Base-by-base conservation (phyloP, 164 flowering plant genomes). In the Dillenia suffruticosa region DNA sequence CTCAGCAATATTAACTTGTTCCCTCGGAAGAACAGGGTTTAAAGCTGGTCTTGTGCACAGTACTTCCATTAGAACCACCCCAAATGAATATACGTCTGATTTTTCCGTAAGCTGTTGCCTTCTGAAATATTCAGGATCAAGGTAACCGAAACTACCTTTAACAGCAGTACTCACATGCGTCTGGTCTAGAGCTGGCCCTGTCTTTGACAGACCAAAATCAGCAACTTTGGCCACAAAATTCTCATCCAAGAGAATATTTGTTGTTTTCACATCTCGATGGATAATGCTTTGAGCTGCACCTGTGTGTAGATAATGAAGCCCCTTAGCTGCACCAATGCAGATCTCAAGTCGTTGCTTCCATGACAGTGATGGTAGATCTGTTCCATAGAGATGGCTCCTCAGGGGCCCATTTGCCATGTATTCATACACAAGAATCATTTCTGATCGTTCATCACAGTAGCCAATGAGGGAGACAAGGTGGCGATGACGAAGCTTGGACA, bases 341-440 rank as follows among this genome's bases (percentile, higher is more conserved):
- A 92, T 84, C 66, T 92, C 96, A 15, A 92, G 96, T 49, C 98
- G 79, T 59, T 86, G 96, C 79, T 82, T 90, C 98, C 98, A 92
- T 5, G 88, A 70, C 10, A 92, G 80, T 8, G 92, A 67, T 22
- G 93, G 93, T 1, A 92, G 88, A 68, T 82, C 88, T 10, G 96
- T 69, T 51, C 96, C 96, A 51, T 90, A 92, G 46, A 92, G 85
- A 70, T 92, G 98, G 66, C 96, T 90, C 69, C 96, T 76, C 24
- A 92, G 81, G 7, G 98, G 93, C 16, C 98, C 98, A 69, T 90
- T 92, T 5, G 93, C 98, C 98, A 92, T 92, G 81, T 80, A 92
- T 54, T 92, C 96, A 51, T 92, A 92, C 48, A 92, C 93, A 59
- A 92, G 79, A 70, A 92, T 81, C 96, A 90, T 90, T 70, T 92